Base-by-base conservation (phyloP, 257 asterid genomes). In the Nicotiana tomentosiformis region DNA sequence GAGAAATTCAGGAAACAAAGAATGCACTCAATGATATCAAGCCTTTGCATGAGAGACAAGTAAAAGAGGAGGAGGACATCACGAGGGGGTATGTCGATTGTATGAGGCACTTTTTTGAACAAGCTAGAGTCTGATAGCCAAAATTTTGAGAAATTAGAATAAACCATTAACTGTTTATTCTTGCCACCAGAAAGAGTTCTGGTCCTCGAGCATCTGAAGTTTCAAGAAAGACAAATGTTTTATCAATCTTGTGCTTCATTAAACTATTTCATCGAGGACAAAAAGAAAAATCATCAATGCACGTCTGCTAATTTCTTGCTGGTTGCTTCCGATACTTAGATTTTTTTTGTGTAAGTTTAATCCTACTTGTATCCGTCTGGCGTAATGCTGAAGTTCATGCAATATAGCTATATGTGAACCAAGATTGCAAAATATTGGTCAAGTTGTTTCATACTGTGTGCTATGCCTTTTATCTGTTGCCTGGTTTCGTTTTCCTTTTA, bases 41-140 rank as follows among this genome's bases (percentile, higher is more conserved):
- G 89, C 87, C 91, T 82, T 86, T 83, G 80, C 90, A 92, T 85
- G 98, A 91, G 85, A 82, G 78, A 20, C 94, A 90, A 87, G 91
- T 93, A 85, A 87, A 83, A 76, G 92, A 92, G 90, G 99, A 96
- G 89, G 97, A 96, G 85, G 89, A 90, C 84, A 89, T 96, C 88
- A 91, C 97, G 12, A 92, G 95, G 89, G 96, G 89, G 98, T 96
- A 93, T 82, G 92, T 67, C 55, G 14, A 39, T n/a, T 82, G 8
- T 55, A 67, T 82, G 37, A 55, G 65, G 56, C 68, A 43, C 66
- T 35, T 39, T 82, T 69, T 72, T 68, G 32, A 57, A 32, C 64
- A 76, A 65, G 70, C 43, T 74, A 49, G 43, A 51, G 15, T 49
- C 39, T 26, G 80, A 51, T 16, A 49, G 64, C 39, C 26, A 76